Base-by-base conservation (phyloP, 352 stramenopile species). In the Phytopythium oedochilum region DNA sequence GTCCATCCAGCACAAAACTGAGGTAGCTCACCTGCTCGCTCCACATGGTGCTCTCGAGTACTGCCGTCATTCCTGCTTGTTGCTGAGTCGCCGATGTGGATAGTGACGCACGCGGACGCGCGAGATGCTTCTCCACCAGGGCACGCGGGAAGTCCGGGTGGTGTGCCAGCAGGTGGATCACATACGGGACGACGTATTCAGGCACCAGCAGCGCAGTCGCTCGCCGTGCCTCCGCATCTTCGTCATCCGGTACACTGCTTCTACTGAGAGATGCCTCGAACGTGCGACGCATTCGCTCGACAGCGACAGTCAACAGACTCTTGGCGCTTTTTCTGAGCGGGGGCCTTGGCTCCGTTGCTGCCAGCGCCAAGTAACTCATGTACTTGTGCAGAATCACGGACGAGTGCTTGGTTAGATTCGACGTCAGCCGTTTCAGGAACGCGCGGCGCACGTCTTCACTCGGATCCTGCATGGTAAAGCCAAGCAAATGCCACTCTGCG, bases 161-260 rank as follows among this genome's bases (percentile, higher is more conserved):
- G 47, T 94, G 83, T 1, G 82, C 75, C n/a, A 94, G 57, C 31
- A 96, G 63, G 61, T 96, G 86, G 46, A 96, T 78, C 14, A 89
- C 79, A 31, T 92, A 94, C 17, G 80, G 83, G 28, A 96, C 53
- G 8, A 73, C 60, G 46, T 94, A 96, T 59, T 96, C 86, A 1
- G 86, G 86, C 15, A 94, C 81, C 67, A 96, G 84, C 8, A 96
- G 60, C 18, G 83, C 79, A 18, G 5, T 50, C 18, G 25, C 25
- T 18, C 43, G 43, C 9, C 25, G 28, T 23, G 43, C 26, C 40
- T 64, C 67, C 20, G 43, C 43, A 14, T 49, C 17, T 20, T 6
- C 26, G 15, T 20, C 43, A 15, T 15, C 22, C 26, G 23, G 1
- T 18, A 5, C 15, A 35, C 5, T 20, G 53, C 43, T 65, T 44